phyloP scores from a whole-genome alignment of 345 rosid species.

The Populus tremula region DNA sequence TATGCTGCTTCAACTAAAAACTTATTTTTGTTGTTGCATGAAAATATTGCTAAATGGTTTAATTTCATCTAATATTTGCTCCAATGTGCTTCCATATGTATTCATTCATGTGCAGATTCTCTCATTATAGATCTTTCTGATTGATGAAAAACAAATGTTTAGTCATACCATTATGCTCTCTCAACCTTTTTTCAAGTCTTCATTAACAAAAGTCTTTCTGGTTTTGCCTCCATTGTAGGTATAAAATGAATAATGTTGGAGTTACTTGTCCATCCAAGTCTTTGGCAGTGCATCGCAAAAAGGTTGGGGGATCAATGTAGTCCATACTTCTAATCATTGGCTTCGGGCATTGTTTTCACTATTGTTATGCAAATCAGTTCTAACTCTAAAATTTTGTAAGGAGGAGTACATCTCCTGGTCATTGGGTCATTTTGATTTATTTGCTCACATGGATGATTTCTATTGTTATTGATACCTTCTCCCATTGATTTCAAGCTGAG shows the following conservation, averaged over 20 bases:
- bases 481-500: not conserved
- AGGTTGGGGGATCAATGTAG: conserved; percentile 29
- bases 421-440: not conserved
- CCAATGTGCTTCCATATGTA: not conserved
- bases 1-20: not conserved
- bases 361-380: not conserved
- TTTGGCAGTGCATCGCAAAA: conserved; percentile 21
- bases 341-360: not conserved
- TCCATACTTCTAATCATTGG: not conserved
- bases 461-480: not conserved
- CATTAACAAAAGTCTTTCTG: not conserved
- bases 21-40: not conserved
- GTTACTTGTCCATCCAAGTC: conserved; percentile 24
- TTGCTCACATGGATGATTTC: not conserved
- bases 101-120: not conserved
- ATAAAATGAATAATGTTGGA: conserved; percentile 19
- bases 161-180: not conserved
- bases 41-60: not conserved
- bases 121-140: not conserved
- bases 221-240: conserved; percentile 22
- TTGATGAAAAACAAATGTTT: not conserved
- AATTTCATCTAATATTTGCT: not conserved
- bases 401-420: not conserved
- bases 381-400: not conserved
- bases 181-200: not conserved